These are phyloP conservation scores for Cyclotella kingstonii DNA, from an alignment of 108 stramenopile species.

Conservation along the genomic window DNA sequence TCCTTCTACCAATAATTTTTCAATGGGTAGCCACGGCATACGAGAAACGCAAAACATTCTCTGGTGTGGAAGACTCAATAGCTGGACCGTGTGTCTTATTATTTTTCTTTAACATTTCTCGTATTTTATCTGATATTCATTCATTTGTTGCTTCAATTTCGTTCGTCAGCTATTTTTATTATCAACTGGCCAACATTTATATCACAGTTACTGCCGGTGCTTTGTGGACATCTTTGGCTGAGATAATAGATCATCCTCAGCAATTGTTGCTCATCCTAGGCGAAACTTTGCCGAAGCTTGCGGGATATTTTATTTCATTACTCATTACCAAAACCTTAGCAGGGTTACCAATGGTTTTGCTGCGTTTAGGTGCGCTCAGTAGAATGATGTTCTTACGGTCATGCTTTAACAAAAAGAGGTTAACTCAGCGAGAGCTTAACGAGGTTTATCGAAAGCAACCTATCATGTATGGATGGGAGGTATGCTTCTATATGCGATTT, in stretches of 20 bases:
- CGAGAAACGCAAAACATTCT: slow-evolving; percentile 55
- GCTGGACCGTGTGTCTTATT: slow-evolving; percentile 14
- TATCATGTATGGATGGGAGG: slow-evolving; percentile 54
- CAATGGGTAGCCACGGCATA: slow-evolving; percentile 43
- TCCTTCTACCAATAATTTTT: slow-evolving; percentile 51
- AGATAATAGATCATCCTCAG: slow-evolving; percentile 51
- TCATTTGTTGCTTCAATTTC: neutral
- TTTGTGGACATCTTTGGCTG: slow-evolving; percentile 39
- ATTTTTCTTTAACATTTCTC: slow-evolving; percentile 22
- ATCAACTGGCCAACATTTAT: slow-evolving; percentile 58
- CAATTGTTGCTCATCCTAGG: slow-evolving; percentile 41
- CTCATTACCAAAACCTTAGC: slow-evolving; percentile 58
- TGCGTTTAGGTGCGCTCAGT: slow-evolving; percentile 50
- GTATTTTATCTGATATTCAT: neutral
- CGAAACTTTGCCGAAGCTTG: slow-evolving; percentile 43
- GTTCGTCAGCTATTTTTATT: slow-evolving; percentile 33
- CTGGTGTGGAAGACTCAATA: slow-evolving; percentile 50
- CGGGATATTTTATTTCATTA: slow-evolving; percentile 55
- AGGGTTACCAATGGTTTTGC: slow-evolving; percentile 53
- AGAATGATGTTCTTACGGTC: slow-evolving; percentile 42
- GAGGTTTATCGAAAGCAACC: slow-evolving; percentile 49
- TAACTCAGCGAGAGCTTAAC: slow-evolving; percentile 51
- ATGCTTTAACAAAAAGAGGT: slow-evolving; percentile 46
- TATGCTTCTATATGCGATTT: neutral
- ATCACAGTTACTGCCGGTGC: slow-evolving; percentile 62